Base-by-base conservation (phyloP, 495 filamentous ascomycete species). In the Aspergillus kassunensis region DNA sequence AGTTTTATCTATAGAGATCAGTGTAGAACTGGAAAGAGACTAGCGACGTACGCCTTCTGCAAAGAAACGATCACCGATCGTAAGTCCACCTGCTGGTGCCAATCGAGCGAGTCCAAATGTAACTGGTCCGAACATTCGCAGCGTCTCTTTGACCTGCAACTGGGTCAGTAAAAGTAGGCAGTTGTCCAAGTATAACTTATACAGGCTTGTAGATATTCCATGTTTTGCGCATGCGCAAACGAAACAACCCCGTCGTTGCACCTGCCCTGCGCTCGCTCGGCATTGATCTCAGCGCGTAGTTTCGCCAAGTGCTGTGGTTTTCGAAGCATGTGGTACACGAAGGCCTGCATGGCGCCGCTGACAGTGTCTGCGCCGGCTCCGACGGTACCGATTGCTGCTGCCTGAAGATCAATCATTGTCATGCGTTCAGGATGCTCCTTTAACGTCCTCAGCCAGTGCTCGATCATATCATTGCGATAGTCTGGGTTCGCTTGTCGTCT, bases 91-190 rank as follows among this genome's bases (percentile, higher is more conserved):
- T 18, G 46, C 27, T 5, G 68, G 69, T 0, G 54, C 66, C 2
- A 72, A 62, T 7, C 69, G 60, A 0, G 68, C 61, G 18, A 74
- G 56, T 10, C 51, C 53, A 9, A 60, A 51, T 6, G 43, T 51
- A 13, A 69, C 64, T 7, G 66, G 59, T 33, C 64, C 39, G 35
- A 65, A 59, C 52, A 59, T 81, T 3, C 77, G 79, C 24, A 75
- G 75, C n/a, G 78, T 71, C 55, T 84, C 81, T 57, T 76, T 72
- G 55, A 81, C 74, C 67, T 71, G 18, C 15, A 20, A 29, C 13
- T 16, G 31, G 24, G 24, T n/a, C n/a, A n/a, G n/a, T n/a, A n/a
- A n/a, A 27, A 4, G 24, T 9, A 9, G 24, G 24, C 9, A 9
- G 9, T 27, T 27, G 9, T 27, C n/a, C n/a, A n/a, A n/a, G n/a